Base-by-base conservation (phyloP, 805 yeast genomes). In the Hanseniaspora lachancei region DNA sequence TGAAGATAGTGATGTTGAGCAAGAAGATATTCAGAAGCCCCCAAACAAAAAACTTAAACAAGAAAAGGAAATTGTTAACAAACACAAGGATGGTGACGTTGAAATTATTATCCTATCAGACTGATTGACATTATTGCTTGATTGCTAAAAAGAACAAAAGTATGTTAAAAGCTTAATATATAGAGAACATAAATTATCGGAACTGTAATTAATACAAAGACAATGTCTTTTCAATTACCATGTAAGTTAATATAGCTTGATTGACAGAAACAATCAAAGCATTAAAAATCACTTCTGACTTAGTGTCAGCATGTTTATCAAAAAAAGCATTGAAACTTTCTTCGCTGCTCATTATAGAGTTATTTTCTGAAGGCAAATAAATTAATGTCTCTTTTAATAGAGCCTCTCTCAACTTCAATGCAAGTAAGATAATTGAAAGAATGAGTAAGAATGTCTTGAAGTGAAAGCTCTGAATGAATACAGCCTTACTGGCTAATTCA, bases 91-190 rank as follows among this genome's bases (percentile, higher is more conserved):
- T n/a, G 38, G 34, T 13, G 35, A 21, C 2, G n/a, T 35, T 23
- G 54, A 50, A 23, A 29, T 50, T n/a, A 50, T 50, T 35, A 29
- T 41, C 21, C 18, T 49, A 32, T 49, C 54, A 20, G 54, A 49
- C 34, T 49, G 20, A 41, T 9, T 39, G 16, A 34, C 1, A 38
- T 9, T 20, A 21, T 36, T 35, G 2, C 20, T 21, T 36, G 15
- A 36, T 18, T n/a, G n/a, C n/a, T n/a, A n/a, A 34, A 18, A 23
- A 7, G 20, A 16, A 38, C 27, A 16, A 23, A 47, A 32, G 4
- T 32, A 12, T 32, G 15, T 12, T 32, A 32, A 12, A 27, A 10
- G 35, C 1, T 12, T 32, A 32, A 12, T 32, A 32, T 32, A 32
- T 32, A 32, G 35, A 4, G 15, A 2, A 8, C 35, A 12, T 2